Conservation (phyloP, 768 basidiomycete species). For the Lentinula lateritia region DNA sequence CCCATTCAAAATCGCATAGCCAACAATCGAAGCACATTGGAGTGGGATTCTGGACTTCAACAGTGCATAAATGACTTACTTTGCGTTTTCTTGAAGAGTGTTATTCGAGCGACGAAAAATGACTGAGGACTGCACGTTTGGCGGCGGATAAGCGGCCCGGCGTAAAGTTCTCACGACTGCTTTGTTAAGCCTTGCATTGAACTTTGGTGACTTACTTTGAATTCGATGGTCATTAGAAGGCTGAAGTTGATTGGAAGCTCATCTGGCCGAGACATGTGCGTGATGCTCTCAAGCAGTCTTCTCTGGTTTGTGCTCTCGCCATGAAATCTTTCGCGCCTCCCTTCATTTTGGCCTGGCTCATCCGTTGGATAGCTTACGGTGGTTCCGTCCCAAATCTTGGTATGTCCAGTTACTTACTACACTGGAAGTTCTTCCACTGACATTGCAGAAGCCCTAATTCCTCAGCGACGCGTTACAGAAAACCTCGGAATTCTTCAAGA, state of each 20-base stretch:
- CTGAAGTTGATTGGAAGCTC: neutral
- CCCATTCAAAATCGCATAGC: neutral
- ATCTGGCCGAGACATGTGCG: neutral
- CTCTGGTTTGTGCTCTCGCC: neutral
- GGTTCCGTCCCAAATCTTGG: neutral
- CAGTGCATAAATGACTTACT: neutral
- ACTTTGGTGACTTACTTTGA: neutral
- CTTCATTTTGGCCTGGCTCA: neutral
- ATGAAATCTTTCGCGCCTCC: neutral
- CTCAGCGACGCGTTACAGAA: neutral
- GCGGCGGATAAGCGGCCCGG: neutral
- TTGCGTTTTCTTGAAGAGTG: neutral
- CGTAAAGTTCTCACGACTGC: neutral
- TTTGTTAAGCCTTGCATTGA: neutral
- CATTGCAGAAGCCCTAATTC: neutral
- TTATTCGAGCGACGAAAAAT: neutral
- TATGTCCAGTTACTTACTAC: neutral
- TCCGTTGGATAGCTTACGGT: neutral
- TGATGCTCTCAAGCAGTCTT: neutral
- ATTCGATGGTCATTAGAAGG: neutral
- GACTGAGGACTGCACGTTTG: neutral
- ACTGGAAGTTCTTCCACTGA: neutral
- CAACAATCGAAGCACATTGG: neutral
- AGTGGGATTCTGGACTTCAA: neutral
- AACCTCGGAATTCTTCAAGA: slow-evolving; percentile 17